Evolutionary conservation across 352 stramenopile species (phyloP), one percentile per base, ranked within the genome.

Genomic region (Peronosclerospora sorghi): DNA sequence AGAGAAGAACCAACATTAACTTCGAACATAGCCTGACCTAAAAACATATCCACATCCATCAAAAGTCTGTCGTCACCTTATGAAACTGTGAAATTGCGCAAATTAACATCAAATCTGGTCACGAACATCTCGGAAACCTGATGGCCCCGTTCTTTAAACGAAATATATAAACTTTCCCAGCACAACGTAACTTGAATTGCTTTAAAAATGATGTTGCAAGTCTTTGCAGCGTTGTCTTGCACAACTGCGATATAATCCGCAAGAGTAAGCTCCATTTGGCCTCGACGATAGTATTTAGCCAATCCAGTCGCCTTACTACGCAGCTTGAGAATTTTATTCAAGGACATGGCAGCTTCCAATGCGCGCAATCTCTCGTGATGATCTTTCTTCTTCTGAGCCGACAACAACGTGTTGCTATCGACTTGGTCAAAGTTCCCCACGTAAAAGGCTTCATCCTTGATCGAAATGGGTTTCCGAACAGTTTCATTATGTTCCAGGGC

Each of bases 371-470:
- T 78, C 17, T 67, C 56, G 13, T 58, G 59, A 12, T 34, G 39
- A 32, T 55, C 43, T 20, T 63, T 64, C 36, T 83, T 81, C 9
- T 73, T 60, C 20, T 67, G 56, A 0, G 48, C 48, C 12, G 63
- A 75, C 18, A 79, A 17, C 2, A 45, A 64, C 27, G 57, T 68
- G 51, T 70, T 70, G 17, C 29, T 59, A 13, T 81, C 61, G 14
- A 69, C 45, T 53, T 78, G 60, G 17, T 61, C 55, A 29, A 58
- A 77, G 37, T 80, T 73, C 4, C 32, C 55, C 23, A 74, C 39
- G 39, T 83, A 82, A 54, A 82, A 83, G 0, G 28, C 23, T 20
- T 59, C 47, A 24, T 83, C 61, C n/a, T 80, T 66, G n/a, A 51
- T 32, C 1, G 47, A 62, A 8, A 81, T 45, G 5, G 49, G 44